A percentile compares a stretch with the other conserved stretches of the same genome.
phyloP scores from a whole-genome alignment of 1,284 basidiomycete genomes.

The Inonotus obliquus region DNA sequence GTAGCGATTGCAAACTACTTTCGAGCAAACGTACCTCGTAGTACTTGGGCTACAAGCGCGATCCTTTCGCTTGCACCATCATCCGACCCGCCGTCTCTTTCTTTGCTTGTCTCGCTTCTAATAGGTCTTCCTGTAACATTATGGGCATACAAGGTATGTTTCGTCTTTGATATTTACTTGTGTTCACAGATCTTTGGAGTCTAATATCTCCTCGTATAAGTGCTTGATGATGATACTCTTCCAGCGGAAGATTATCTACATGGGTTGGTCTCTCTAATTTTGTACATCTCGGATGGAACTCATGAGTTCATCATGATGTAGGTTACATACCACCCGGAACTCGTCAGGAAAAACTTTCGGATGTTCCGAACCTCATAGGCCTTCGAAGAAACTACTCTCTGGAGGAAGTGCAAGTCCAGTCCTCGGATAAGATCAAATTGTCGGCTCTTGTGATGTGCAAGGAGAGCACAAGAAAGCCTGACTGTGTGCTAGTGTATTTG shows the following conservation, averaged over 20 bases:
- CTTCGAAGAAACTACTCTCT: background rate
- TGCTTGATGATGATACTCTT: constrained; percentile 46
- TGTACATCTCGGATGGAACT: background rate
- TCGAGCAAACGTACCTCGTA: background rate
- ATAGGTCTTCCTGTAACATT: constrained; percentile 9
- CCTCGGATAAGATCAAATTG: constrained; percentile 23
- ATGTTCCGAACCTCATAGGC: background rate
- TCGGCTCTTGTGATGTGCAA: constrained; percentile 28
- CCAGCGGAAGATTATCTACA: constrained; percentile 49
- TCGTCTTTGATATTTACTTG: too few species aligned
- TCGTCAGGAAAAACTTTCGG: background rate
- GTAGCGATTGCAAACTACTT: too few species aligned
- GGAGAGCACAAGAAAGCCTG: constrained; percentile 8
- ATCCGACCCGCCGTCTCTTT: constrained; percentile 7
- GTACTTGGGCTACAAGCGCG: background rate
- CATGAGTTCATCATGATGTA: constrained; percentile 18
- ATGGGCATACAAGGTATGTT: constrained; percentile 13
- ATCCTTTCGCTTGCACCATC: constrained; percentile 2
- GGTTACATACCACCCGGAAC: constrained; percentile 32
- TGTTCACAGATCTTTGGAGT: background rate
- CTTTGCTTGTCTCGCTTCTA: constrained; percentile 10
- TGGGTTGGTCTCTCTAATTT: constrained; percentile 32
- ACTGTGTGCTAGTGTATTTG: constrained; percentile 33
- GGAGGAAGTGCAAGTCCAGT: constrained; percentile 21
- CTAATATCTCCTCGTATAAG: constrained; percentile 24